Evolutionary conservation across 225 moss, liverwort and hornwort species (phyloP), one percentile per base, ranked within the genome.

Genomic region (Straminergon stramineum): DNA sequence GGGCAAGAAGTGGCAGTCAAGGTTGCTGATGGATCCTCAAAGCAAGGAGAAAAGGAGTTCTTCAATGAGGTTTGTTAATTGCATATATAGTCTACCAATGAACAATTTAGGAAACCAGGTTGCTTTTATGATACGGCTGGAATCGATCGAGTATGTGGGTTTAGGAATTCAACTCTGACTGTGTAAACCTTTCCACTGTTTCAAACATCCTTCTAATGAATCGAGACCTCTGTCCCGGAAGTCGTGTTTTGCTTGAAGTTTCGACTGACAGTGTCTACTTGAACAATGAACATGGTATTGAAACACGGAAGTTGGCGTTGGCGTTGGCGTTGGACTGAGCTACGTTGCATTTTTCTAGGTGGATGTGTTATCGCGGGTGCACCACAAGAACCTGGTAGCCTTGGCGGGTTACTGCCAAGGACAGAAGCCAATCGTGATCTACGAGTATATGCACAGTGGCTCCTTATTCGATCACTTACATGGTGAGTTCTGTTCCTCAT

Each of bases 311-410:
- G 56, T 56, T n/a, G 56, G 79, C 56, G 16, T 55, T n/a, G 56
- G 79, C 56, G 16, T 55, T 28, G 56, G 16, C 15, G 2, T 43
- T 35, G 34, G 35, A n/a, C 64, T 82, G 63, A 45, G 22, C 82
- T 34, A 48, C 15, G 31, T 45, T 62, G 22, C 82, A 63, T 32
- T 32, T 18, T 89, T 11, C 23, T 56, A 95, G 95, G 92, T 96
- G 23, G 89, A 87, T 60, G 91, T 96, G 27, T 88, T 96, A 51
- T 96, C 95, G 17, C 93, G 93, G 83, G 94, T 96, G 53, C 94
- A 95, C 86, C 95, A 95, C 79, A 89, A 91, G 58, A 93, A 94
- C 90, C 85, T 96, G n/a, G 95, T 96, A 35, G 87, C 81, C 61
- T 91, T 96, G 68, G 31, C 93, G 74, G 96, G 96, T 55, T 96